Base-by-base conservation (phyloP, 2,329 filamentous ascomycete genomes). In the Ophiostoma sp. region DNA sequence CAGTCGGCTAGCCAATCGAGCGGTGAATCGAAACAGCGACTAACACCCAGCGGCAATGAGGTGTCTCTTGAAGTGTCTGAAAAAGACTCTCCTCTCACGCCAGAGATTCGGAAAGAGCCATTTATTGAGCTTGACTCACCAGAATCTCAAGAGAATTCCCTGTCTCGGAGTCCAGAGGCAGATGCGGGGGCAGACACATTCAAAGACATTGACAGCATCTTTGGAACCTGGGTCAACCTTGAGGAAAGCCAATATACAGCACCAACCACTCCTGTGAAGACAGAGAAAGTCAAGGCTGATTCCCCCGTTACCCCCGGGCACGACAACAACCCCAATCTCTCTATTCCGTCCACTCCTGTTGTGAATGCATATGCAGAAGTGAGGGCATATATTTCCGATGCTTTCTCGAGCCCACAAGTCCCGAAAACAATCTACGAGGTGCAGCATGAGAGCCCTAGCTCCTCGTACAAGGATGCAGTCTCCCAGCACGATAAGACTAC, bases 301-400 rank as follows among this genome's bases (percentile, higher is more conserved):
- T n/a, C n/a, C 13, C 23, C 1, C 17, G 4, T 15, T 39, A 33
- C 27, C 1, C 41, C 44, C 8, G 20, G 7, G 31, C 36, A 41
- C 13, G 35, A 27, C 4, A 20, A 31, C 4, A 4, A 44, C 10
- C 66, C 27, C 1, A 52, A 48, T 3, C 15, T 62, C 15, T 69
- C 72, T 1, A 65, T 69, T 1, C 73, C 72, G 1, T 72, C 72
- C 4, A 74, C 73, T 0, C 73, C 73, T 8, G 70, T 74, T 27
- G 70, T 67, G 23, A 62, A 48, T 17, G 73, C 73, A 4, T 74
- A 74, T 27, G 73, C 72, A 13, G 71, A 73, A 31, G 69, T 74
- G 35, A 57, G 69, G 39, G 70, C 72, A 8, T 74, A 71, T 64
- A 71, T 74, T 4, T 27, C 69, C 15, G 54, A 27, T 5, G 54